Evolutionary conservation across 768 basidiomycete genomes (phyloP).

Genomic region (Lactifluus volemus): DNA sequence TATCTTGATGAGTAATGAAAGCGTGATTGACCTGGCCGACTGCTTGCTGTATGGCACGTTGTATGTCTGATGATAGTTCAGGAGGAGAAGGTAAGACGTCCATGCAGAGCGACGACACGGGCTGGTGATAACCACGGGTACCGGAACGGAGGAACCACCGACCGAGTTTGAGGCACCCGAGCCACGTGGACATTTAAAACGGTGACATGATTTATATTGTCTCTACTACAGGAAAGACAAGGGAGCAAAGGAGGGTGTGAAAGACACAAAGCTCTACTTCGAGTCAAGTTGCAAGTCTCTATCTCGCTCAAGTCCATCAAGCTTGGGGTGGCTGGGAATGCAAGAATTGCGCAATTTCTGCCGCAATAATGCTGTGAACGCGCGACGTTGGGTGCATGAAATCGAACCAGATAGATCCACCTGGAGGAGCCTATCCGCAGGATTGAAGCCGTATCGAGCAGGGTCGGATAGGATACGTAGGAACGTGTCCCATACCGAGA

Average conservation of each 20-base stretch:
- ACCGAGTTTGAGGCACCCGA: neutral
- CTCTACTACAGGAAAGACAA: too few species aligned
- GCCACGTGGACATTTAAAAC: neutral
- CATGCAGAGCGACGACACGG: neutral
- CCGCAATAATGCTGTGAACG: constrained; percentile 11
- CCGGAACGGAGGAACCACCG: neutral
- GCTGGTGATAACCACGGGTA: neutral
- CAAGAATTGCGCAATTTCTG: constrained; percentile 12
- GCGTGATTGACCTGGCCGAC: constrained; percentile 39
- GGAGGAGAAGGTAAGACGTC: constrained; percentile 7
- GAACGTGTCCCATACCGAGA: constrained; percentile 22
- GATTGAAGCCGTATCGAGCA: constrained; percentile 15
- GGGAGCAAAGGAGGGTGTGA: too few species aligned
- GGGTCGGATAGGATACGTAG: constrained; percentile 23
- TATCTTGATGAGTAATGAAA: constrained; percentile 24
- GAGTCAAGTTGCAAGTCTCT: too few species aligned
- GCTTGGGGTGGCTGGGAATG: constrained; percentile 5
- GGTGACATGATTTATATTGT: too few species aligned
- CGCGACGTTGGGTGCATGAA: constrained; percentile 17
- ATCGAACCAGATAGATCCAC: constrained; percentile 18
- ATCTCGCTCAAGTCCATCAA: neutral
- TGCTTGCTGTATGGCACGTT: constrained; percentile 43
- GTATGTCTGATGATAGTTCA: constrained; percentile 35
- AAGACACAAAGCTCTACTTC: too few species aligned
- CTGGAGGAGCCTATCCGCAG: neutral